Evolutionary conservation across 2,329 filamentous ascomycete genomes (phyloP).

Genomic region (Phialophora verrucosa): DNA sequence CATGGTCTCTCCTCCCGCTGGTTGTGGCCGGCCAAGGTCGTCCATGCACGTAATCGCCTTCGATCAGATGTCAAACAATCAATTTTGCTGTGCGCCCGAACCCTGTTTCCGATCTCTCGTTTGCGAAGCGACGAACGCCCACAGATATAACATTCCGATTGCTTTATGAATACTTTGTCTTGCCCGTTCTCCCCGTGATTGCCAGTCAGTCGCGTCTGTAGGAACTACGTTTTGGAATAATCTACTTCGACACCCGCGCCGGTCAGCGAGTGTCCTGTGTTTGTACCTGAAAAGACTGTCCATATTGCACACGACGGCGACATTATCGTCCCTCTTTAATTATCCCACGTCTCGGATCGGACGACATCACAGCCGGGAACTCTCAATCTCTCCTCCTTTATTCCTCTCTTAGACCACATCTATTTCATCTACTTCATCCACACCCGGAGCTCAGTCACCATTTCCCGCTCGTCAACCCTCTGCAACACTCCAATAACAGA

Average conservation of each 20-base stretch:
- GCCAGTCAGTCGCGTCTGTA: background rate
- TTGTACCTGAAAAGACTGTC: background rate
- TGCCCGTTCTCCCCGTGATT: background rate
- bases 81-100: slow-evolving; percentile 18
- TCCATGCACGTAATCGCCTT: slow-evolving; percentile 17
- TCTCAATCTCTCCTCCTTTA: background rate
- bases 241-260: slow-evolving; percentile 14
- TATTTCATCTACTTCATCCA: background rate
- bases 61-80: slow-evolving; percentile 23
- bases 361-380: background rate
- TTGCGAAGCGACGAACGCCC: slow-evolving; percentile 5
- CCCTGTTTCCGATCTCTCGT: slow-evolving; percentile 7
- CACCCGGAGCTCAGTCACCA: background rate
- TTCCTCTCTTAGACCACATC: background rate
- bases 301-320: background rate
- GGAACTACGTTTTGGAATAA: background rate
- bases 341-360: background rate
- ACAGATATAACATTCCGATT: background rate
- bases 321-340: background rate
- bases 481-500: background rate
- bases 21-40: slow-evolving; percentile 24
- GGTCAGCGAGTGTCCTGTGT: slow-evolving; percentile 19
- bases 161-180: slow-evolving; percentile 24
- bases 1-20: slow-evolving; percentile 4
- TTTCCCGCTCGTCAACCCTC: background rate